Percentiles rank a stretch among this genome's conserved stretches.
These are phyloP conservation scores for Ascochyta koolunga DNA, from an alignment of 2,329 filamentous ascomycete genomes.

Conservation along the genomic window DNA sequence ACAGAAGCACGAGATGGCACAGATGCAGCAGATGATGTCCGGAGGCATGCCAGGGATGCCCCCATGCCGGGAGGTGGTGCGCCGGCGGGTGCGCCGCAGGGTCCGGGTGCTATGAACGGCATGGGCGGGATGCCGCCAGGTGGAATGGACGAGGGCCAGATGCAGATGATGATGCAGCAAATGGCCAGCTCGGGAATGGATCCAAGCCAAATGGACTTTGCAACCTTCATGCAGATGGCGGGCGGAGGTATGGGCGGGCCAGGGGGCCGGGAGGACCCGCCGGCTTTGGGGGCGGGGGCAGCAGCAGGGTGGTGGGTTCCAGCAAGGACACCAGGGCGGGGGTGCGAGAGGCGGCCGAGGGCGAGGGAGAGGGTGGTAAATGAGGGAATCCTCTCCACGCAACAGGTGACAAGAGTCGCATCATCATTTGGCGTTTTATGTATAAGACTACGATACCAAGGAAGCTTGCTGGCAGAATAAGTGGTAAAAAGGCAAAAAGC, in stretches of 20 bases:
- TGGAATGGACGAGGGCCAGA: slow-evolving; percentile 58
- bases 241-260: slow-evolving; percentile 36
- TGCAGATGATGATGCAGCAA: slow-evolving; percentile 65
- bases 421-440: slow-evolving; percentile 25
- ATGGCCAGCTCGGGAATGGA: slow-evolving; percentile 57
- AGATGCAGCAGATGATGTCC: slow-evolving; percentile 65
- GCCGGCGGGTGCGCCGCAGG: slow-evolving; percentile 37
- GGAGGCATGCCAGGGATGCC: slow-evolving; percentile 37
- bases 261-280: slow-evolving; percentile 16
- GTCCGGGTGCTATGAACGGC: slow-evolving; percentile 29
- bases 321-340: slow-evolving; percentile 38
- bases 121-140: slow-evolving; percentile 40
- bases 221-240: slow-evolving; percentile 46
- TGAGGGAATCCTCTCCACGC: not conserved
- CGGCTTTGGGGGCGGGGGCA: slow-evolving; percentile 27
- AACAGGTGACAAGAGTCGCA: not conserved
- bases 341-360: slow-evolving; percentile 34
- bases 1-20: slow-evolving; percentile 73
- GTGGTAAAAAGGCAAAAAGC: not conserved
- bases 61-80: slow-evolving; percentile 28
- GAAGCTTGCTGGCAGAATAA: slow-evolving; percentile 13
- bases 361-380: slow-evolving; percentile 32
- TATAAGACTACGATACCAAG: slow-evolving; percentile 25
- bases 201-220: slow-evolving; percentile 44
- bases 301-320: slow-evolving; percentile 35